Evolutionary conservation across 2,329 filamentous ascomycete genomes (phyloP), one percentile per base, ranked within the genome.

Genomic region (Arthroderma sp.): DNA sequence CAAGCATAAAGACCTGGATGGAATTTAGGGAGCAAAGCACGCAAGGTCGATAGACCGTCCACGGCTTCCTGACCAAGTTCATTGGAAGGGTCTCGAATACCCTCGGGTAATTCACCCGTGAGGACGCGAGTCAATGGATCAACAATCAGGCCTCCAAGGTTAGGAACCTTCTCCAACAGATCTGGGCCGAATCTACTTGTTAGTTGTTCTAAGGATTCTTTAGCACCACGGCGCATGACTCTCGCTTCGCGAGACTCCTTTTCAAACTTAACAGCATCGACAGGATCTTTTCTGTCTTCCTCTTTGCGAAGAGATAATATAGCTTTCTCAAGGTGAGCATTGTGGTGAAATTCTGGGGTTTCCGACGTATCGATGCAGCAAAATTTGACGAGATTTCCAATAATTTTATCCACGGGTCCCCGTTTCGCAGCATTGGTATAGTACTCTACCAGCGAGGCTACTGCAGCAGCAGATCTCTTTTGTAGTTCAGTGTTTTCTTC

Each of bases 301-400:
- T 98, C 91, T 65, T 98, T 98, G 54, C 89, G 85, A 62, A 98
- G 80, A 0, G 91, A 96, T 10, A 98, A 67, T 45, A 98, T 91
- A 9, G 82, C 81, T 51, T 80, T 79, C 38, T 81, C 83, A 57
- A 93, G 81, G 37, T 71, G 62, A 1, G 83, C 83, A 56, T 96
- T 91, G 29, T 84, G 81, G 4, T 81, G 78, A 60, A 96, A 96
- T 57, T 96, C 91, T 0, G 91, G 91, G 0, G 93, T 98, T 62
- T 98, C 93, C 0, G 91, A 89, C 1, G 93, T 94, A 60, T 98
- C 91, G 57, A 95, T 86, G 58, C 91, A 98, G 51, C 87, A 94
- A 64, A 95, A 98, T 59, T 95, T 96, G 66, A 94, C 85, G 43
- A 98, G 66, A 58, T 98, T 98, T 39, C 85, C 81, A 29, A 96